Percentiles rank a stretch among this genome's conserved stretches.
Evolutionary conservation across 2,329 filamentous ascomycete genomes (phyloP).

Genomic region (Elsinoe australis): DNA sequence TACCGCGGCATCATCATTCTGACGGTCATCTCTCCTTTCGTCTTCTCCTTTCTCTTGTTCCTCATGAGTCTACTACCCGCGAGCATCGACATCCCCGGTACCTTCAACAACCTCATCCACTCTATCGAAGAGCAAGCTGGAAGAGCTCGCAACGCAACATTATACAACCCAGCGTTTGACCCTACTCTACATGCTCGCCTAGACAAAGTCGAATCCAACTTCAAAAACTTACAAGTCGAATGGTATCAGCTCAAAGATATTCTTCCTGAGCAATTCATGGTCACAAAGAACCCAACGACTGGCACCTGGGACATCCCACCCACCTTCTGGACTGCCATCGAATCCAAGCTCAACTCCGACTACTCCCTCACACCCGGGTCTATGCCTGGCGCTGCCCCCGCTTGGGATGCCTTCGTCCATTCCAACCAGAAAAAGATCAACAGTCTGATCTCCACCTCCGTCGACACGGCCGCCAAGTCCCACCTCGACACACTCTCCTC

Average conservation of each 20-base stretch:
- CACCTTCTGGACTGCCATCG: conserved; percentile 59
- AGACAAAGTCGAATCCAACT: conserved; percentile 1
- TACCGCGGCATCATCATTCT: conserved; percentile 4
- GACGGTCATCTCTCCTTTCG: background rate
- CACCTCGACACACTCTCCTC: conserved; percentile 18
- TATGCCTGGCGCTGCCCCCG: conserved; percentile 25
- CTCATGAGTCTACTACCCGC: conserved; percentile 2
- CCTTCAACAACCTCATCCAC: conserved; percentile 6
- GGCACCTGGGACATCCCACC: conserved; percentile 50
- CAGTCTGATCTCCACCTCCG: conserved; percentile 34
- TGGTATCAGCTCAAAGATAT: conserved; percentile 36
- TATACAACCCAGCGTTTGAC: conserved; percentile 12
- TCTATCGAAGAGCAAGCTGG: conserved; percentile 14
- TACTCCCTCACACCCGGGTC: conserved; percentile 38
- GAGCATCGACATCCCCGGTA: conserved; percentile 10
- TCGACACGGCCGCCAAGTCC: conserved; percentile 28
- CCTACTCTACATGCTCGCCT: conserved; percentile 3
- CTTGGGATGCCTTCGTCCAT: conserved; percentile 27
- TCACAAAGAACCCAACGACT: conserved; percentile 42
- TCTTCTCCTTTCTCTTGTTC: background rate
- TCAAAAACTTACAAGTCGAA: conserved; percentile 20
- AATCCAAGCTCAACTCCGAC: conserved; percentile 47
- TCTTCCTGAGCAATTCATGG: conserved; percentile 51
- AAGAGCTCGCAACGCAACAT: conserved; percentile 6
- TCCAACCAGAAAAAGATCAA: conserved; percentile 34